Evolutionary conservation across 1,139 yeast genomes (phyloP), one percentile per base, ranked within the genome.

Genomic region (Trichomonascaceae sp.): DNA sequence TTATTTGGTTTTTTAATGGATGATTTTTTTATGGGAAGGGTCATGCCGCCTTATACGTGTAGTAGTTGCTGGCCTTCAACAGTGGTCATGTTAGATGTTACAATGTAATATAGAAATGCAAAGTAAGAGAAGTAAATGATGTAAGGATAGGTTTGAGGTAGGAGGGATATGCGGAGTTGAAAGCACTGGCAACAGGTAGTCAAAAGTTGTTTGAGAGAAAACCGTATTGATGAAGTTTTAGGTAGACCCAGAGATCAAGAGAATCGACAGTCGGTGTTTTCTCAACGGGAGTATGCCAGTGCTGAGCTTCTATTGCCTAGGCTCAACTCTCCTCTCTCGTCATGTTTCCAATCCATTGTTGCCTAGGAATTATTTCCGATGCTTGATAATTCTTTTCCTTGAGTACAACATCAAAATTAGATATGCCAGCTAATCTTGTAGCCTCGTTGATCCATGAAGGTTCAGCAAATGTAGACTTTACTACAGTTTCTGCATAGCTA

Each of bases 111-210:
- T 36, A 36, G 41, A 36, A n/a, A 36, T 36, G 41, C 41, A 36
- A 36, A 36, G 9, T 9, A 13, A n/a, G 17, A 36, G 41, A 90
- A 97, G 69, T 93, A 93, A 68, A 74, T 80, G 65, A 76, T 99
- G 62, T 93, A 99, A 99, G 78, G 3, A 6, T 22, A n/a, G 24
- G 24, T 22, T 7, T 8, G 32, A 27, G 32, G 27, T 22, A 8
- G n/a, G n/a, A n/a, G n/a, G n/a, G n/a, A n/a, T n/a, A n/a, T n/a
- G n/a, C n/a, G n/a, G n/a, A n/a, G n/a, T n/a, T n/a, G n/a, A n/a
- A n/a, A n/a, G n/a, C n/a, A n/a, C n/a, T n/a, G n/a, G n/a, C n/a
- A n/a, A n/a, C n/a, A n/a, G n/a, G n/a, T n/a, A n/a, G n/a, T n/a
- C n/a, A n/a, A n/a, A n/a, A n/a, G n/a, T n/a, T n/a, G n/a, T n/a